Conservation (phyloP, 2,329 filamentous ascomycete species). For the Xylariaceae sp. region DNA sequence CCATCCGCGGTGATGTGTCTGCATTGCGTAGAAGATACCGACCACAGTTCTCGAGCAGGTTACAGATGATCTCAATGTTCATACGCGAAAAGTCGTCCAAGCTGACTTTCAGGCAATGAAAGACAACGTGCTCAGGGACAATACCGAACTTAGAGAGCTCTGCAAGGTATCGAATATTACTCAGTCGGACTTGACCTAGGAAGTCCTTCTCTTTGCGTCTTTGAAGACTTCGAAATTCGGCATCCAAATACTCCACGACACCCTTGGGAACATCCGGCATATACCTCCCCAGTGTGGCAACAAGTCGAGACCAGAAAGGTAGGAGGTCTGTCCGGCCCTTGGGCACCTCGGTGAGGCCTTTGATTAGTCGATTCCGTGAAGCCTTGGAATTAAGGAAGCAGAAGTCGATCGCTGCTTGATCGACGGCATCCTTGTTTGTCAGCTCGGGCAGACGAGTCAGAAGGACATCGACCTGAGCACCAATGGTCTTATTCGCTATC, state of each 20-base stretch:
- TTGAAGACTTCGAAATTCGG: conserved; percentile 94
- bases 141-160: conserved; percentile 98
- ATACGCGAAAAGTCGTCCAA: conserved; percentile 96
- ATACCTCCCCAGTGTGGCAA: conserved; percentile 89
- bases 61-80: conserved; percentile 99
- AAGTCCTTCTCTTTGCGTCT: conserved; percentile 98
- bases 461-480: conserved; percentile 90
- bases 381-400: conserved; percentile 98
- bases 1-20: conserved; percentile 90
- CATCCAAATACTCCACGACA: conserved; percentile 86
- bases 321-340: conserved; percentile 90
- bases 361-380: conserved; percentile 88
- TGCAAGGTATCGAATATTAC: conserved; percentile 95
- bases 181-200: conserved; percentile 84
- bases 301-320: conserved; percentile 84
- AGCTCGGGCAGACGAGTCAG: conserved; percentile 85
- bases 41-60: conserved; percentile 92
- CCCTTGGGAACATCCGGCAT: conserved; percentile 93
- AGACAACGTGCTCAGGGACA: conserved; percentile 96
- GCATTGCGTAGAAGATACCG: conserved; percentile 89
- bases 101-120: conserved; percentile 96
- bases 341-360: conserved; percentile 88
- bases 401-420: conserved; percentile 91
- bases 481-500: conserved; percentile 96
- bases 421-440: conserved; percentile 85